Evolutionary conservation across 2,329 filamentous ascomycete species (phyloP), one percentile per base, ranked within the genome.

Genomic region (Madurella mycetomatis): DNA sequence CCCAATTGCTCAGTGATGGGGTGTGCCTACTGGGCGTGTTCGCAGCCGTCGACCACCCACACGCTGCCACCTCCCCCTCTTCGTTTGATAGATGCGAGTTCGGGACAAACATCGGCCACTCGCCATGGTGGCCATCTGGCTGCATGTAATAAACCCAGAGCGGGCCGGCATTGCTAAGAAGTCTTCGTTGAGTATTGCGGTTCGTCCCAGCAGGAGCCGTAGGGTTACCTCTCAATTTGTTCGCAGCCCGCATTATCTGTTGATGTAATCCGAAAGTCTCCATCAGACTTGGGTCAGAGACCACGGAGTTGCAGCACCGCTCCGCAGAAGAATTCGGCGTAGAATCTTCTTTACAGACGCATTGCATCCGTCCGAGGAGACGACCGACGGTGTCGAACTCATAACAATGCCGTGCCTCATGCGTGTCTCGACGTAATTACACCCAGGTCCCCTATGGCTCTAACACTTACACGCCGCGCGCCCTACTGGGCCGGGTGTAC

Each of bases 31-130:
- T 19, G 50, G 43, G 40, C 8, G 45, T 49, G 32, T 41, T 45
- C 54, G 32, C 47, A 50, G 46, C 32, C 13, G 42, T 46, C 44
- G 49, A 19, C 60, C 60, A 62, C 9, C 52, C 56, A 62, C 43
- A 58, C 45, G 15, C 47, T 58, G 58, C 60, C 58, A 61, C 56
- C 56, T 58, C 39, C 37, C 45, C 18, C 31, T 18, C 37, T 37
- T 8, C 41, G 51, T 50, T 50, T 49, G 52, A 45, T 53, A 43
- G 39, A 19, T 25, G 13, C 39, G 19, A 37, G 19, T 30, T 25
- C n/a, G 44, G 40, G 34, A 48, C 18, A 41, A 41, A 46, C 32
- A 16, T 13, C 18, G 32, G 31, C 49, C 41, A 25, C 37, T 41
- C 40, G 16, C 9, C 1, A 12, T 25, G 41, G 46, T 30, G 37